Conservation (phyloP, 78 protist species). For the Planoprotostelium fungivorum region DNA sequence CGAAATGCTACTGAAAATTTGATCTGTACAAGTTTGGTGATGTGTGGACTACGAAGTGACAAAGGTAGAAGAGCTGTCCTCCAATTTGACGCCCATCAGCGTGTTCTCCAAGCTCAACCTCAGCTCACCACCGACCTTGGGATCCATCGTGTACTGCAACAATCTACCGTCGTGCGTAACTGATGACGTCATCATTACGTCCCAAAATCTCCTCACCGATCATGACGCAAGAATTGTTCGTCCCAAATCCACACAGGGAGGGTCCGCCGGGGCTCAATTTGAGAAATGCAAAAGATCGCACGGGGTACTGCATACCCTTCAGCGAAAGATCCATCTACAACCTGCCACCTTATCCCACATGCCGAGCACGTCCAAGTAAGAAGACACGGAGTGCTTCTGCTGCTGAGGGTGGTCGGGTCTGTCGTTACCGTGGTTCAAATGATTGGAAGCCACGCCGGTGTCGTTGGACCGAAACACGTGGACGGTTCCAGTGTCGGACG, state of each 20-base stretch:
- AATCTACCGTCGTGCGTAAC: constrained; percentile 47
- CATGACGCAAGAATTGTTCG: not conserved
- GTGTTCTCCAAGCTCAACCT: constrained; percentile 28
- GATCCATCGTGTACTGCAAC: constrained; percentile 44
- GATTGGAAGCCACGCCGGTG: not conserved
- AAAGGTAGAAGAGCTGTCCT: not conserved
- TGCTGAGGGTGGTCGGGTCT: not conserved
- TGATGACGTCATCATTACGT: not conserved
- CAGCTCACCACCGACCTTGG: constrained; percentile 57
- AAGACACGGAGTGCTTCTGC: not conserved
- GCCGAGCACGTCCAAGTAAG: not conserved
- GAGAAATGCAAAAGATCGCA: not conserved
- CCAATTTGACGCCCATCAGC: constrained; percentile 2
- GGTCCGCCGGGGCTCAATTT: not conserved
- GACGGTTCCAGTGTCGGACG: constrained; percentile 58
- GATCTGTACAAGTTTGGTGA: no score
- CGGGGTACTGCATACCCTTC: not conserved
- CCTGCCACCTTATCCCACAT: not conserved
- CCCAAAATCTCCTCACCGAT: not conserved
- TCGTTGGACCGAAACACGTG: constrained; percentile 36
- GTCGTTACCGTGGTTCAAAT: not conserved
- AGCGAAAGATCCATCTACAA: not conserved
- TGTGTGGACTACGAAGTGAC: not conserved
- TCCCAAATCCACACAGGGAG: not conserved
- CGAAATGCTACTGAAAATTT: no score